Percentiles rank a stretch among this genome's conserved stretches.
Conservation (phyloP, 106 monocot species). For the Apostasia ramifera region DNA sequence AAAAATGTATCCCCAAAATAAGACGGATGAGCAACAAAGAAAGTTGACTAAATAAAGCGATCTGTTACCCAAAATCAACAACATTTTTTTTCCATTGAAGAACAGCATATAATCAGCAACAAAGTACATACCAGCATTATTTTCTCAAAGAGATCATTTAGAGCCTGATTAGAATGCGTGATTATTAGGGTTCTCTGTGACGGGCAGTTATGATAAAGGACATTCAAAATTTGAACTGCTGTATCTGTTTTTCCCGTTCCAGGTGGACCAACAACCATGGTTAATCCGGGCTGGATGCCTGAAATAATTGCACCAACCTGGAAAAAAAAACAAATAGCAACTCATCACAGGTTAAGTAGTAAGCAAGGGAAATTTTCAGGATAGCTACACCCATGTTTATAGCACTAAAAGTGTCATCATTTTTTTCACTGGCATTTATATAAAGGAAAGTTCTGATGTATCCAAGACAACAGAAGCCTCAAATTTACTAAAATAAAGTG, state of each 20-base stretch:
- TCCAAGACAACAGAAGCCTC: too few species aligned
- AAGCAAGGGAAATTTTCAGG: too few species aligned
- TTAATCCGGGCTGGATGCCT: slow-evolving; percentile 96
- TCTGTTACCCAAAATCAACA: too few species aligned
- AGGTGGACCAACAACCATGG: slow-evolving; percentile 99
- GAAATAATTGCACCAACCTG: slow-evolving; percentile 99
- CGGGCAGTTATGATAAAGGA: slow-evolving; percentile 97
- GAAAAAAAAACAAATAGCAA: not conserved
- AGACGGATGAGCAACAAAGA: too few species aligned
- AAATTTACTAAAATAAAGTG: too few species aligned
- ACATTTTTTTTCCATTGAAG: too few species aligned
- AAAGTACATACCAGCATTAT: slow-evolving; percentile 75
- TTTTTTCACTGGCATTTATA: not conserved
- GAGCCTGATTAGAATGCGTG: slow-evolving; percentile 97
- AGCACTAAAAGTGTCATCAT: too few species aligned
- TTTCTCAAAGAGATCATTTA: slow-evolving; percentile 99
- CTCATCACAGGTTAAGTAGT: not conserved
- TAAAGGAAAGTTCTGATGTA: too few species aligned
- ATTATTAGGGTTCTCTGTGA: slow-evolving; percentile 98
- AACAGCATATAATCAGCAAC: too few species aligned
- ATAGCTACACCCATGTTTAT: too few species aligned
- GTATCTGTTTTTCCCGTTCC: slow-evolving; percentile 99
- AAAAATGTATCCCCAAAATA: too few species aligned
- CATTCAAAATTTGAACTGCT: slow-evolving; percentile 96
- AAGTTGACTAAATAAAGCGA: too few species aligned